Conservation (phyloP, 1,139 yeast species). For the Blastobotrys arbuscula region DNA sequence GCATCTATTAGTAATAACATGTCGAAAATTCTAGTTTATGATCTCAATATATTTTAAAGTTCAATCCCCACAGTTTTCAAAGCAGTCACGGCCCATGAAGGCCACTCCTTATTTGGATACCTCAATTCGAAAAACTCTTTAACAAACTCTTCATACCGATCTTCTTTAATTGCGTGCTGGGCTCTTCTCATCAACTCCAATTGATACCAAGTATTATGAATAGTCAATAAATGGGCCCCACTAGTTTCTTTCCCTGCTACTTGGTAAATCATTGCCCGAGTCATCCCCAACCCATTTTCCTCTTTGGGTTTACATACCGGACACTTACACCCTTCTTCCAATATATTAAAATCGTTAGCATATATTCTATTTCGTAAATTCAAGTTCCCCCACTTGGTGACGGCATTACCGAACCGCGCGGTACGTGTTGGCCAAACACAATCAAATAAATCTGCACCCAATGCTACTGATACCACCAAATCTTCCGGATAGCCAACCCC, state of each 20-base stretch:
- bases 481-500: conserved; percentile 46
- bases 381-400: conserved; percentile 37
- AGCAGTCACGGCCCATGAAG: conserved; percentile 41
- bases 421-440: conserved; percentile 45
- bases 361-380: conserved; percentile 34
- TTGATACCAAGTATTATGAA: conserved; percentile 42
- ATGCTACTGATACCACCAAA: conserved; percentile 41
- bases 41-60: too few relatives aligned
- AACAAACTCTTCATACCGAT: conserved; percentile 37
- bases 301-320: conserved; percentile 36
- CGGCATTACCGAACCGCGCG: conserved; percentile 43
- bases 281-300: conserved; percentile 35
- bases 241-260: conserved; percentile 39
- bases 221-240: conserved; percentile 41
- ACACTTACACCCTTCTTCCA: conserved; percentile 40
- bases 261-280: conserved; percentile 37
- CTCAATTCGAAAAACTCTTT: conserved; percentile 33
- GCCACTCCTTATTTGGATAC: conserved; percentile 35
- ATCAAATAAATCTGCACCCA: conserved; percentile 44
- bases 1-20: too few relatives aligned
- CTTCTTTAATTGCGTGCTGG: conserved; percentile 37
- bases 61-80: conserved; percentile 33
- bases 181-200: conserved; percentile 40
- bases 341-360: conserved; percentile 35
- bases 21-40: too few relatives aligned